Evolutionary conservation across 1,139 yeast species (phyloP).

Genomic region (Saccharomyces pastorianus): DNA sequence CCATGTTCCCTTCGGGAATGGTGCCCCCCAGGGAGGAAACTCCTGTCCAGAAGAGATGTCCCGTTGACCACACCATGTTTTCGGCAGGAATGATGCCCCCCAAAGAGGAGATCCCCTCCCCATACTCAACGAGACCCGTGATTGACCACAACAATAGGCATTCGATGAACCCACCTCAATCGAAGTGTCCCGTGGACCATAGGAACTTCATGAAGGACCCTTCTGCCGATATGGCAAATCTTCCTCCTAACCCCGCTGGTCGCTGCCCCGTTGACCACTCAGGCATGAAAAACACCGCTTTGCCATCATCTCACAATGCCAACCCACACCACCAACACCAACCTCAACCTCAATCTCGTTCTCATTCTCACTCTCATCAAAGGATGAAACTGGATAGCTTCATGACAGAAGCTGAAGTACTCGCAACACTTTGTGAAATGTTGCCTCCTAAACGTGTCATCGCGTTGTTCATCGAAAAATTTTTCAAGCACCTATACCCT

Average conservation of each 20-base stretch:
- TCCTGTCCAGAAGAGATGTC: slow-evolving; percentile 11
- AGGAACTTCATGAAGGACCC: neutral
- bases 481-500: slow-evolving; percentile 41
- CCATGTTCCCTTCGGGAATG: slow-evolving; percentile 3
- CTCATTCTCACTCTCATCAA: neutral
- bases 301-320: neutral
- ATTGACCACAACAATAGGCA: neutral
- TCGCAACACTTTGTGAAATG: slow-evolving; percentile 14
- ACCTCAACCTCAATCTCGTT: neutral
- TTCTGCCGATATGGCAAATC: neutral
- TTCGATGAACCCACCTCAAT: neutral
- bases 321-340: neutral
- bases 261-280: neutral
- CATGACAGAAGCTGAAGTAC: slow-evolving; percentile 13
- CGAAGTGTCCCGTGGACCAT: slow-evolving; percentile 11
- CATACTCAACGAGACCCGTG: neutral
- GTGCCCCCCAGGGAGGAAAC: neutral
- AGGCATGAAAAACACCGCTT: neutral
- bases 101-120: neutral
- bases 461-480: slow-evolving; percentile 35
- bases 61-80: slow-evolving; percentile 13
- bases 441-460: slow-evolving; percentile 39
- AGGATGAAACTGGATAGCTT: neutral
- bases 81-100: neutral
- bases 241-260: neutral